A percentile compares a stretch with the other conserved stretches of the same genome.
These are phyloP conservation scores for Lodderomyces metapsilosis DNA, from an alignment of 1,139 yeast genomes.

Conservation along the genomic window DNA sequence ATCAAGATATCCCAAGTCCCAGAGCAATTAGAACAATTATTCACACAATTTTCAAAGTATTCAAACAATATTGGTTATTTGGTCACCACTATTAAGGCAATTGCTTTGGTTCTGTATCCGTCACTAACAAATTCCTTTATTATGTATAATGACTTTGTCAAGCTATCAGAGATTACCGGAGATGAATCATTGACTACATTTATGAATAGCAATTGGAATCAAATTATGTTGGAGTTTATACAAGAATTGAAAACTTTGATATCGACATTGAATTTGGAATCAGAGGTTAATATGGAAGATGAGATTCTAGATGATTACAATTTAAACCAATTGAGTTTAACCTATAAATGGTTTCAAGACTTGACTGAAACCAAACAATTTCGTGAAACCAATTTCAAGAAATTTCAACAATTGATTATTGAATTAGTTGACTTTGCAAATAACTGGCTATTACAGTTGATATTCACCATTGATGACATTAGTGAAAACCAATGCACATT, in stretches of 20 bases:
- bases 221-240: slow-evolving; percentile 21
- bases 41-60: slow-evolving; percentile 21
- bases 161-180: slow-evolving; percentile 17
- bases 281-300: slow-evolving; percentile 8
- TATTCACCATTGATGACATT: slow-evolving; percentile 31
- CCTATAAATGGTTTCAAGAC: slow-evolving; percentile 26
- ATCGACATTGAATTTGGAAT: slow-evolving; percentile 18
- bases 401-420: slow-evolving; percentile 27
- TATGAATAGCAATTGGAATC: slow-evolving; percentile 22
- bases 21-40: slow-evolving; percentile 18
- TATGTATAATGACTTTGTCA: slow-evolving; percentile 35
- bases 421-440: slow-evolving; percentile 31
- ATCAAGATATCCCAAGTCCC: slow-evolving; percentile 22
- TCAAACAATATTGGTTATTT: slow-evolving; percentile 14
- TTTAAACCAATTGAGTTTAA: slow-evolving; percentile 20
- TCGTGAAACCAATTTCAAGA: slow-evolving; percentile 24
- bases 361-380: slow-evolving; percentile 24
- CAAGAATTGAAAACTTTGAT: slow-evolving; percentile 20
- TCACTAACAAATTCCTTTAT: slow-evolving; percentile 30
- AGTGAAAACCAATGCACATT: slow-evolving; percentile 37
- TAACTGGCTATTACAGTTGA: slow-evolving; percentile 27
- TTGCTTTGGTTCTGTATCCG: slow-evolving; percentile 36
- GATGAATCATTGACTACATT: slow-evolving; percentile 19
- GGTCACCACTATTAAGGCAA: slow-evolving; percentile 28
- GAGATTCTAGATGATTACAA: slow-evolving; percentile 22